phyloP scores from a whole-genome alignment of 208 protist genomes.

The Leishmania gerbilli region DNA sequence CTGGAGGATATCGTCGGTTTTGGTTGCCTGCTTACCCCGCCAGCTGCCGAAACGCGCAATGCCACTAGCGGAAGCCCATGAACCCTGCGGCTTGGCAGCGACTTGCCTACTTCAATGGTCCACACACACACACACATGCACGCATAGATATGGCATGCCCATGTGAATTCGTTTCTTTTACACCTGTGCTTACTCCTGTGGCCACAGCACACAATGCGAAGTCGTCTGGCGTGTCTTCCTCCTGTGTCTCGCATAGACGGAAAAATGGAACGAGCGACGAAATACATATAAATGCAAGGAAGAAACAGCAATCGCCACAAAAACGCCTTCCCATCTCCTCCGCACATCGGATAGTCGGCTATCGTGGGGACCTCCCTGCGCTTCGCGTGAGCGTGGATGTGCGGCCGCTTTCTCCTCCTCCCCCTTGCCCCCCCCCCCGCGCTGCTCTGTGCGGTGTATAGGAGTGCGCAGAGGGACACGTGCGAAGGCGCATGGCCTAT shows the following conservation, averaged over 20 bases:
- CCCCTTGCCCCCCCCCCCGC: not conserved
- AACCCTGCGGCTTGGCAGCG: not conserved
- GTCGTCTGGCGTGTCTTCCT: not conserved
- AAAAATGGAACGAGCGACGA: not conserved
- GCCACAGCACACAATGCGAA: not conserved
- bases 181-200: not conserved
- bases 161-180: not conserved
- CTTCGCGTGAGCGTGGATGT: not conserved
- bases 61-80: not conserved
- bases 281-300: not conserved
- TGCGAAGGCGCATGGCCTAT: not conserved
- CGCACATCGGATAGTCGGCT: not conserved
- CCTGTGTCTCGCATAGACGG: not conserved
- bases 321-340: not conserved
- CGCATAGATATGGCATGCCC: not conserved
- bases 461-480: not conserved
- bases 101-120: not conserved
- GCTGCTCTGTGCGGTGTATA: not conserved
- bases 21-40: conserved; percentile 15
- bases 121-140: not conserved
- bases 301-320: not conserved
- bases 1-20: conserved; percentile 32
- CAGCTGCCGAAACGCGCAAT: conserved; percentile 2
- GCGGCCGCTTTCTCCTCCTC: not conserved
- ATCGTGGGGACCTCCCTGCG: not conserved